Conservation (phyloP, 2,329 filamentous ascomycete species). For the Leptographium wingfieldii region DNA sequence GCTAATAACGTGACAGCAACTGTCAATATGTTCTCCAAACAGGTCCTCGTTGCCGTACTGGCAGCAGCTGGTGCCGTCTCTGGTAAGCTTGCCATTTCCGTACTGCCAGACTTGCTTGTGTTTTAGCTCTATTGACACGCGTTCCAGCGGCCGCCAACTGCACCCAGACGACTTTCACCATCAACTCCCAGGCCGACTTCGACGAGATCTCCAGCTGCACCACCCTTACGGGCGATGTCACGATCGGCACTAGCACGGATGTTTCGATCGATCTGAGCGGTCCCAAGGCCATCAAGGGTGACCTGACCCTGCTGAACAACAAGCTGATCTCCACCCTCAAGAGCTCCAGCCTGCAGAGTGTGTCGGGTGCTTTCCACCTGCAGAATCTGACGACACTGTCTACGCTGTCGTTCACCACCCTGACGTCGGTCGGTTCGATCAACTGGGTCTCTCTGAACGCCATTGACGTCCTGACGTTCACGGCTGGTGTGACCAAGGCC, state of each 20-base stretch:
- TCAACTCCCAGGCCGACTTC: slow-evolving; percentile 53
- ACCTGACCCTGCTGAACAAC: slow-evolving; percentile 48
- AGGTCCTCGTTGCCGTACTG: slow-evolving; percentile 28
- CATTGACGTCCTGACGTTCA: slow-evolving; percentile 35
- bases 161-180: slow-evolving; percentile 32
- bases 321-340: slow-evolving; percentile 47
- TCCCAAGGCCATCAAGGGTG: slow-evolving; percentile 41
- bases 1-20: neutral
- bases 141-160: slow-evolving; percentile 13
- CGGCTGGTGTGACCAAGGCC: slow-evolving; percentile 49
- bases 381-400: slow-evolving; percentile 56
- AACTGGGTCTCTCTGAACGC: slow-evolving; percentile 58
- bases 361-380: slow-evolving; percentile 60
- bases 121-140: slow-evolving; percentile 3
- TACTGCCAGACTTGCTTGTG: neutral
- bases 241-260: slow-evolving; percentile 43
- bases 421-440: slow-evolving; percentile 55
- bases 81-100: slow-evolving; percentile 19
- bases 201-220: slow-evolving; percentile 48
- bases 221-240: slow-evolving; percentile 57
- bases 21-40: slow-evolving; percentile 32
- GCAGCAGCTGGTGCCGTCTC: slow-evolving; percentile 24
- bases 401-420: slow-evolving; percentile 50
- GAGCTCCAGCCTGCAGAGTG: slow-evolving; percentile 46
- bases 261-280: slow-evolving; percentile 51